Evolutionary conservation across 768 basidiomycete species (phyloP), one percentile per base, ranked within the genome.

Genomic region (Panaeolus papilionaceus): DNA sequence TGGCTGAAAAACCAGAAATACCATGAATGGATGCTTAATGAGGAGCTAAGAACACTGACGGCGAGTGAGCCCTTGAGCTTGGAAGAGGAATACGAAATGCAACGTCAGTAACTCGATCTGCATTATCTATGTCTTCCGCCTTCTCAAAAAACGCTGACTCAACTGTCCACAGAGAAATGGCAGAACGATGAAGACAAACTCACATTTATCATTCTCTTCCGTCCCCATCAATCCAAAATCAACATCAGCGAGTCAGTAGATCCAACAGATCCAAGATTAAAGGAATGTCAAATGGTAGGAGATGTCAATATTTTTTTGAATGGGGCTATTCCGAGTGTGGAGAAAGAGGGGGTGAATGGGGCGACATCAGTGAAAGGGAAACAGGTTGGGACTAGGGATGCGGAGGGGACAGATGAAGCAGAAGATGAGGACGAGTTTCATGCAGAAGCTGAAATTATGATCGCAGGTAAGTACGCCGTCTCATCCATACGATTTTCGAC

Each of bases 291-390:
- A 10, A 96, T 97, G 95, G 80, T 96, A 20, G 96, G 96, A 38
- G 96, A 98, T 75, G 95, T 95, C 40, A 98, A 98, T 76, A 78
- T 98, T 33, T 98, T 98, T 76, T 78, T 97, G 49, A 91, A 91
- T 58, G 88, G 89, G 58, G 70, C 75, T 18, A 76, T 77, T 23
- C 74, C 75, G 39, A 38, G 14, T 37, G 61, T 40, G 10, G 20
- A 62, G 64, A 39, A 58, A 10, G 67, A 49, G 47, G 38, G 18
- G 38, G 39, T 71, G 67, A 14, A 71, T 73, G 71, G 69, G 10
- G 64, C 16, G 42, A 44, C 11, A 44, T 12, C 42, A 51, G 37
- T n/a, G 37, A 38, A 72, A 67, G 10, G 71, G 73, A 33, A 33
- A 1, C 1, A 33, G 33, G 33, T 33, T 33, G 5, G 33, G 33